Evolutionary conservation across 768 basidiomycete genomes (phyloP).

Genomic region (Tephrocybe sp.): DNA sequence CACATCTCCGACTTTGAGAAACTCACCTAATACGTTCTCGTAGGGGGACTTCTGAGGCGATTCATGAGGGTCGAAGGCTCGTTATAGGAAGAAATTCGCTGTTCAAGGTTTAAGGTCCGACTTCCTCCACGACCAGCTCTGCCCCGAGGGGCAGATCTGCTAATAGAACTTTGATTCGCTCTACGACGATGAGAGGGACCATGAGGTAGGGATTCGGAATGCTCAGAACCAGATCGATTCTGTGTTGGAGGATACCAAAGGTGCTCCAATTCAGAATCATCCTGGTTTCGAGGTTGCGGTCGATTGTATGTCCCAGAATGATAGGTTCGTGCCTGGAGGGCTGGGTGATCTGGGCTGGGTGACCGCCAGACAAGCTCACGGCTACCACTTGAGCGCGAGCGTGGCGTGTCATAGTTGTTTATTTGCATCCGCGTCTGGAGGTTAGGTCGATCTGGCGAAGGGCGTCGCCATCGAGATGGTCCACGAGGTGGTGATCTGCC

Average conservation of each 20-base stretch:
- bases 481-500: conserved; percentile 1
- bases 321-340: conserved; percentile 16
- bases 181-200: not conserved
- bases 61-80: conserved; percentile 19
- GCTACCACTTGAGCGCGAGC: not conserved
- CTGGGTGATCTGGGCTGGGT: conserved; percentile 18
- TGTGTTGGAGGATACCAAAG: not conserved
- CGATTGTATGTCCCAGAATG: conserved; percentile 2
- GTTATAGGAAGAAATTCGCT: conserved; percentile 22
- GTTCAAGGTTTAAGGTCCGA: conserved; percentile 18
- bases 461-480: not conserved
- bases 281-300: not conserved
- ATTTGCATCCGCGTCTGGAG: conserved; percentile 1
- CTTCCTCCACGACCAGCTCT: conserved; percentile 15
- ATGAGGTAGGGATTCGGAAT: not conserved
- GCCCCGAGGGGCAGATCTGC: conserved; percentile 10
- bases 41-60: conserved; percentile 13
- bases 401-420: not conserved
- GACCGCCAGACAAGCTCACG: conserved; percentile 14
- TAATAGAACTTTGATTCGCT: not conserved
- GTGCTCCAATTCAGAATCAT: not conserved
- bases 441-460: not conserved
- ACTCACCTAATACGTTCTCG: conserved; percentile 1
- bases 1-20: not conserved
- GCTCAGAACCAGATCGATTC: conserved; percentile 2